phyloP scores from a whole-genome alignment of 345 rosid genomes.

The Hibiscus trionum region DNA sequence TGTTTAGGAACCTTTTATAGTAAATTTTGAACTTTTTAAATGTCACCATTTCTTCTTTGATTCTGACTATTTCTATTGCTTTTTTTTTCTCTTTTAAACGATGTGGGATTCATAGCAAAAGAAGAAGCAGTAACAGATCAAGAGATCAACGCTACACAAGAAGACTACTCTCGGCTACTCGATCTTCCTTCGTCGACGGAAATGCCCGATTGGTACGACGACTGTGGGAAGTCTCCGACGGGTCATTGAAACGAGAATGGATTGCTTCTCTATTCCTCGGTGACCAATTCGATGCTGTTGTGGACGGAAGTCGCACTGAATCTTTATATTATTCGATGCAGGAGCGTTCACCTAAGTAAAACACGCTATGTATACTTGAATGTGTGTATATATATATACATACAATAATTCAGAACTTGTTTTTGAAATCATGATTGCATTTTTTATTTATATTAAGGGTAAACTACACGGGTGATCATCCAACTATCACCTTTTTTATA shows the following conservation, averaged over 20 bases:
- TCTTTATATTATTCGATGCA: no score
- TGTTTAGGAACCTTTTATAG: not conserved
- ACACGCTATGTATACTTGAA: no score
- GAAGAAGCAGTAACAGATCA: constrained; percentile 33
- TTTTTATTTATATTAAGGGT: no score
- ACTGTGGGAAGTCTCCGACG: constrained; percentile 24
- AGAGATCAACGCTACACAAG: constrained; percentile 31
- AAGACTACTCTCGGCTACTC: constrained; percentile 31
- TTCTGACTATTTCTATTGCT: not conserved
- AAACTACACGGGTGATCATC: no score
- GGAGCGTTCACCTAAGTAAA: no score
- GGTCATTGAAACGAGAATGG: not conserved
- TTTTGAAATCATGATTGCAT: no score
- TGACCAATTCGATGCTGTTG: no score
- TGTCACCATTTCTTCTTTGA: not conserved
- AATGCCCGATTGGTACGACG: constrained; percentile 39
- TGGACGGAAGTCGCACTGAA: no score
- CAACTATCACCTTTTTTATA: no score
- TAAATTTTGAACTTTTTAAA: not conserved
- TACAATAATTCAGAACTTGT: no score
- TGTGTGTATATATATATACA: no score
- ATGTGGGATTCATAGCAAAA: constrained; percentile 25
- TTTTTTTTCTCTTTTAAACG: not conserved
- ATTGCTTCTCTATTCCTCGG: not conserved
- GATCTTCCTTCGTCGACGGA: constrained; percentile 24